Base-by-base conservation (phyloP, 1,139 yeast species). In the Taiozyma sp. region DNA sequence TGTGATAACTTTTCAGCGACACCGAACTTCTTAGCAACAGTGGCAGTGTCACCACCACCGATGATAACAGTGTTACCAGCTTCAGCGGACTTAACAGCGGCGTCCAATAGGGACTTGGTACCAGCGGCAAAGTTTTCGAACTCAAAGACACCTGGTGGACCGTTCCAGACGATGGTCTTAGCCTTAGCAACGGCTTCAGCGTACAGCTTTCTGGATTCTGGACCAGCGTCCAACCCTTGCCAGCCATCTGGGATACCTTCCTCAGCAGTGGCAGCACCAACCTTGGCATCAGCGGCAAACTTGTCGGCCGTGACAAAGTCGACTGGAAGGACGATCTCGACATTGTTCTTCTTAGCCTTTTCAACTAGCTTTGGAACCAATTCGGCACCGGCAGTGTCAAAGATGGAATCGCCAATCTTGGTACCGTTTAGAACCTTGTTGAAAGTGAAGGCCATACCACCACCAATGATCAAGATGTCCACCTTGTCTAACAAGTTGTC, bases 41-140 rank as follows among this genome's bases (percentile, higher is more conserved):
- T 92, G 62, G 98, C 98, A 67, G 98, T 92, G 76, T 92, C 98
- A 81, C 98, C 98, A 83, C 98, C 98, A 73, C 98, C 98, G 66
- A 92, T 87, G 74, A 93, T 93, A 60, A 91, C 97, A 63, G 96
- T 89, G 79, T 90, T 86, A 69, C 96, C 97, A 56, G 81, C 80
- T 72, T 82, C 84, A 65, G 92, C 89, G 58, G 96, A 87, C 70
- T 81, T 78, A 64, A 90, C 96, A 67, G 85, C 84, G 63, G 93
- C 96, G 61, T 85, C 95, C 67, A 92, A 82, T 74, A 91, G 76
- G 55, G 89, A 73, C 79, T 90, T 87, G 70, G 98, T 92, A 76
- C 97, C 97, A 56, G 74, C 74, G 62, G 97, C 85, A 70, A 92
- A 92, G 68, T 80, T 80, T 60, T 89, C 96, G 69, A 92, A 91